Evolutionary conservation across 345 rosid genomes (phyloP), one percentile per base, ranked within the genome.

Genomic region (Arabis hirsuta): DNA sequence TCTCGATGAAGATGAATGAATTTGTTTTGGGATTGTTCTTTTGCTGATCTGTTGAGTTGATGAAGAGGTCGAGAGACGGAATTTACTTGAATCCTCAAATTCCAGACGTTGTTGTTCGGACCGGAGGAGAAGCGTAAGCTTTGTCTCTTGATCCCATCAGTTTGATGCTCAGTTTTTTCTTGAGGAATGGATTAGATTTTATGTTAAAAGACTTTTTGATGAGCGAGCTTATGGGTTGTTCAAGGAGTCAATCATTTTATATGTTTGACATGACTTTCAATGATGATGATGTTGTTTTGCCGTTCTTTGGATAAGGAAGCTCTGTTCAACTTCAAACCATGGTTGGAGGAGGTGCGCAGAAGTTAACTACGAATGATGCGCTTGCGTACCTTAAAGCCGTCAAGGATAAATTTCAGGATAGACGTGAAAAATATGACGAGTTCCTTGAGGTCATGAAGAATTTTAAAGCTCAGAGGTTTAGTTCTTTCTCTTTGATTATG

Each of bases 401-500:
- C 55, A 89, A 88, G 72, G 96, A 87, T 56, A 83, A 80, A 43
- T 87, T 87, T 80, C 92, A 82, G 47, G 92, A 88, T 67, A 84
- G 86, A 46, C 82, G 83, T 72, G 98, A 86, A 38, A 89, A 89
- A 64, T 92, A 92, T 63, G 96, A 90, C 19, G 88, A 80, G 19
- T 92, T 92, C 71, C 94, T 92, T 69, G 94, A 92, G 74, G 96
- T 92, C 43, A 92, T 92, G 98, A 89, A 88, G 78, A 96, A 86
- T 78, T 92, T 89, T 74, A 89, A 86, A 81, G 91, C 96, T 55
- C 98, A 89, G 72, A 86, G 94, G 98, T 89, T 36, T 41, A 6
- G 2, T 39, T 26, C 2, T 4, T 13, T 34, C 58, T 65, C 57
- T 6, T 51, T 51, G 24, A n/a, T 7, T 26, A 6, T 38, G 27